Evolutionary conservation across 192 early-diverging fungal species (phyloP).

Genomic region (Coemansia sp.): DNA sequence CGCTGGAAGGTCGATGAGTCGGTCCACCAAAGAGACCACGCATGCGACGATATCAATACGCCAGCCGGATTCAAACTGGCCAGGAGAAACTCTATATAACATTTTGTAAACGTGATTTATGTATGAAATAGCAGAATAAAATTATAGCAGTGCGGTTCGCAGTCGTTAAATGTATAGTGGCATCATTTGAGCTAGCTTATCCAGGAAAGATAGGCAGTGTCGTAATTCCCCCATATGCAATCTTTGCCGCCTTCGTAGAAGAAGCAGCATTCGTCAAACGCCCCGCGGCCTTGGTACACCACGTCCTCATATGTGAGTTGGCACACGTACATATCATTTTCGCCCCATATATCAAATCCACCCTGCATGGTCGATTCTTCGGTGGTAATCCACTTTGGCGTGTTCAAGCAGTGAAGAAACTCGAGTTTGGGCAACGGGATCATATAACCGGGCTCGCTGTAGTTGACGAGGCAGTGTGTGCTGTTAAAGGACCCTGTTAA

Average conservation of each 20-base stretch:
- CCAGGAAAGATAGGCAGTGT: neutral
- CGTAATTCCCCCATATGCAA: neutral
- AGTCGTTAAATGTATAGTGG: no score
- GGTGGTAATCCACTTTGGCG: slow-evolving; percentile 1
- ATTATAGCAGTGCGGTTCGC: no score
- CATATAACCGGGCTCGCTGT: neutral
- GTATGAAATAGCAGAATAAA: no score
- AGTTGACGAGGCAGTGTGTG: neutral
- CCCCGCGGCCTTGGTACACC: neutral
- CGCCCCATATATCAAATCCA: neutral
- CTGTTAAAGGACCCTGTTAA: neutral
- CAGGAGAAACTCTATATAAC: slow-evolving; percentile 41
- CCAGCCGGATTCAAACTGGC: slow-evolving; percentile 14
- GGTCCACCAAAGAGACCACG: neutral
- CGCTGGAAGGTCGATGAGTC: slow-evolving; percentile 28
- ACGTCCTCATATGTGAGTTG: neutral
- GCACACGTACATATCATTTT: neutral
- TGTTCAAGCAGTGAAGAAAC: neutral
- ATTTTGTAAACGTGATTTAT: neutral
- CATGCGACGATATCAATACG: neutral
- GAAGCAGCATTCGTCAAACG: neutral
- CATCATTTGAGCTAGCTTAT: no score
- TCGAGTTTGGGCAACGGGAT: neutral
- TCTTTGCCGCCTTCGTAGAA: neutral
- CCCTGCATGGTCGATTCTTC: neutral